These are phyloP conservation scores for Stephanodiscus triporus DNA, from an alignment of 108 stramenopile genomes.

Conservation along the genomic window DNA sequence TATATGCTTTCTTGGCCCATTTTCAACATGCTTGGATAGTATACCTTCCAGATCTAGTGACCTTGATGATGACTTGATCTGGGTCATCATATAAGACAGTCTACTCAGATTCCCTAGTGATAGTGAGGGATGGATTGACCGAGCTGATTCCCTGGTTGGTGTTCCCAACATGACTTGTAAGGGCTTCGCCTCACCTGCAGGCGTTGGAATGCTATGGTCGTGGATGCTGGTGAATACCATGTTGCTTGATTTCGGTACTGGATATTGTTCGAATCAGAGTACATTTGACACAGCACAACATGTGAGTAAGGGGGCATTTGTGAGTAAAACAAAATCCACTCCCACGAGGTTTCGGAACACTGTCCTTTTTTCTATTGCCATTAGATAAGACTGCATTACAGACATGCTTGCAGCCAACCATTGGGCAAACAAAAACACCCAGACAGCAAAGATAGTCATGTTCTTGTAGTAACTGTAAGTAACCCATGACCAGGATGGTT, in stretches of 20 bases:
- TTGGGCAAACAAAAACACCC: slow-evolving; percentile 3
- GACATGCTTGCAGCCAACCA: neutral
- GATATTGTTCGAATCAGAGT: neutral
- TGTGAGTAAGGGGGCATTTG: neutral
- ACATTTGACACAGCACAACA: neutral
- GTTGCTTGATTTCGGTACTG: neutral
- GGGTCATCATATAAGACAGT: neutral
- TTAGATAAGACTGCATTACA: neutral
- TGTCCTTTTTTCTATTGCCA: neutral
- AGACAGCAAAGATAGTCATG: neutral
- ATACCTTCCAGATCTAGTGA: neutral
- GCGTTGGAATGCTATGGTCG: neutral
- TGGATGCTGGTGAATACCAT: neutral
- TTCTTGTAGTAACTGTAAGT: neutral
- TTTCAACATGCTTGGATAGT: too few relatives aligned
- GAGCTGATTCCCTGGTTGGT: neutral
- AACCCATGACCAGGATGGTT: slow-evolving; percentile 5
- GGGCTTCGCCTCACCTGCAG: neutral
- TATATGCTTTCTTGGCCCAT: too few relatives aligned
- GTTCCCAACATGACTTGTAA: neutral
- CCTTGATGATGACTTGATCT: neutral
- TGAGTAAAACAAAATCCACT: neutral
- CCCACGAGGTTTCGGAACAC: slow-evolving; percentile 2
- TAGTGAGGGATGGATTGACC: neutral
- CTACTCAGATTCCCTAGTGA: neutral